These are phyloP conservation scores for Naumovozyma baii DNA, from an alignment of 805 yeast species.

Conservation along the genomic window DNA sequence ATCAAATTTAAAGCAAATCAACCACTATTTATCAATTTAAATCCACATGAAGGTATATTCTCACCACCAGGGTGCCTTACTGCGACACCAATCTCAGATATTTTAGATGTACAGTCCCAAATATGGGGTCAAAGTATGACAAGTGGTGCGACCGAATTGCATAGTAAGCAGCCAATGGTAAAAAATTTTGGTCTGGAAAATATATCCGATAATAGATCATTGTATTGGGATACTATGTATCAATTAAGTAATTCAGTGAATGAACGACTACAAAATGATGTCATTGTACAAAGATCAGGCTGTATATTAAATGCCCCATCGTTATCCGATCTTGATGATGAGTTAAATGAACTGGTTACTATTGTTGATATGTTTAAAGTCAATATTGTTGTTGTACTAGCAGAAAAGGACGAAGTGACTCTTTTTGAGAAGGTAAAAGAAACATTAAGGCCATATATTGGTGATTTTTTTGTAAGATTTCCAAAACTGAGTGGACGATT, in stretches of 20 bases:
- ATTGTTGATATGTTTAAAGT: conserved; percentile 16
- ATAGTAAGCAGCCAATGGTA: conserved; percentile 85
- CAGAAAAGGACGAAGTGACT: conserved; percentile 10
- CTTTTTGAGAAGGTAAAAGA: conserved; percentile 10
- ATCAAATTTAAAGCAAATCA: conserved; percentile 49
- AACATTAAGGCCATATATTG: conserved; percentile 6
- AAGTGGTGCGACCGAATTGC: conserved; percentile 65
- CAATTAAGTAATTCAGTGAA: conserved; percentile 41
- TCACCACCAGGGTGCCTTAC: conserved; percentile 75
- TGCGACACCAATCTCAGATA: conserved; percentile 76
- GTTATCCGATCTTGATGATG: conserved; percentile 11
- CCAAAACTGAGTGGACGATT: conserved; percentile 65
- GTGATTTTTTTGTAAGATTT: conserved; percentile 40
- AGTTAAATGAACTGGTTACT: conserved; percentile 10
- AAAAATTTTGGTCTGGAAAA: conserved; percentile 66
- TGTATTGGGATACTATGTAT: conserved; percentile 41
- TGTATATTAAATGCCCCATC: conserved; percentile 27
- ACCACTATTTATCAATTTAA: conserved; percentile 71
- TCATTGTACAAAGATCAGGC: conserved; percentile 28
- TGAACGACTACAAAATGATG: conserved; percentile 22
- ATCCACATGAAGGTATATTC: conserved; percentile 63
- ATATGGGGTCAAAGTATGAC: conserved; percentile 72
- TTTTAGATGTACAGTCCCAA: conserved; percentile 60
- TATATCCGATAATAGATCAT: conserved; percentile 39
- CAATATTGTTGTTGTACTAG: conserved; percentile 17